Conservation (phyloP, 352 stramenopile genomes). For the Globisporangium solare region DNA sequence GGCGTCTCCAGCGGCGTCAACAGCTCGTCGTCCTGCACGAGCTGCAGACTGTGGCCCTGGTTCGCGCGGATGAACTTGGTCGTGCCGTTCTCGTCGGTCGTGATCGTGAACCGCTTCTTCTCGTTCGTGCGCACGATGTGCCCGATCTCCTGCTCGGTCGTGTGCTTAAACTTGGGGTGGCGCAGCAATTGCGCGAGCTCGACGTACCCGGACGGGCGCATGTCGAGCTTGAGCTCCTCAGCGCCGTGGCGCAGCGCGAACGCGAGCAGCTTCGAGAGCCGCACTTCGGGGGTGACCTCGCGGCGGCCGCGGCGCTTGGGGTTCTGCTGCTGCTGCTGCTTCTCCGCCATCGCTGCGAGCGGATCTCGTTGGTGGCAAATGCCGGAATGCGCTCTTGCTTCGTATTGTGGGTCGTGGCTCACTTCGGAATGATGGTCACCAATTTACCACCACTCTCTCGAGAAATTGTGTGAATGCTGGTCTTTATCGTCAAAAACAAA, state of each 20-base stretch:
- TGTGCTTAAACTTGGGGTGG: conserved; percentile 45
- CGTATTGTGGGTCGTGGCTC: too few relatives aligned
- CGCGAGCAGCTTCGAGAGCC: conserved; percentile 70
- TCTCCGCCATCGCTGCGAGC: too few relatives aligned
- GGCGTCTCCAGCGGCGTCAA: conserved; percentile 56
- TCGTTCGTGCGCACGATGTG: conserved; percentile 56
- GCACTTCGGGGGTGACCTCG: conserved; percentile 50
- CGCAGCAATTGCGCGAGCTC: conserved; percentile 41
- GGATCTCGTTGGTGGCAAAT: too few relatives aligned
- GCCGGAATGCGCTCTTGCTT: too few relatives aligned
- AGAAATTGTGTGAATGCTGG: too few relatives aligned
- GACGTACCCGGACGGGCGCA: conserved; percentile 69
- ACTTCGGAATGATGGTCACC: too few relatives aligned
- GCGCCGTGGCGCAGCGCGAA: conserved; percentile 77
- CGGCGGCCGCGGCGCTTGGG: conserved; percentile 13
- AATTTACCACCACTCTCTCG: too few relatives aligned
- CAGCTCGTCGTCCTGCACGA: conserved; percentile 69
- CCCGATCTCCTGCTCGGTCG: conserved; percentile 55
- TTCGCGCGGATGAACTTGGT: conserved; percentile 74
- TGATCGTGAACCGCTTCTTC: conserved; percentile 78
- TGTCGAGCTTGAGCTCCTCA: conserved; percentile 56
- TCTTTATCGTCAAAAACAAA: too few relatives aligned
- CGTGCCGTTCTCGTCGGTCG: conserved; percentile 31
- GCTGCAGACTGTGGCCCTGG: conserved; percentile 67
- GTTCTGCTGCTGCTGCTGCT: too few relatives aligned